Base-by-base conservation (phyloP, 495 filamentous ascomycete species). In the Paragyromitra xinjiangensis region DNA sequence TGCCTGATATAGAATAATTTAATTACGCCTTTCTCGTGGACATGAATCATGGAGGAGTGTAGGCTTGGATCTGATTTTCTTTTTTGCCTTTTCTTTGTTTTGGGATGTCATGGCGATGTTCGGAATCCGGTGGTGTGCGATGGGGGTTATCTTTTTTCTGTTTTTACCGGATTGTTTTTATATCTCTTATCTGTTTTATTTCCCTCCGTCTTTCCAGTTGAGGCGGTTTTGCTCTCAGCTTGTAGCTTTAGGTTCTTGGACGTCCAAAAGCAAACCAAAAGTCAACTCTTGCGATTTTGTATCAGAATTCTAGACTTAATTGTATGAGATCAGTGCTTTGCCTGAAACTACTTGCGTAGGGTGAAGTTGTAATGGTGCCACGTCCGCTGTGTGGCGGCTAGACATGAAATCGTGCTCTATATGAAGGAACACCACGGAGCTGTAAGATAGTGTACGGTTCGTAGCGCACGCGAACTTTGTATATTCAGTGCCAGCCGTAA, bases 221-320 rank as follows among this genome's bases (percentile, higher is more conserved):
- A 73, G 69, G 51, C 74, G 42, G 50, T 51, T 76, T 51, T 58
- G 61, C 51, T 64, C 66, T 77, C 74, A 73, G 74, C 74, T 77
- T 76, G 73, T 71, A 71, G 73, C 73, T 76, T 76, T 67, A 77
- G 74, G 74, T 77, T 66, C 74, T 64, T 59, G 34, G 44, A 72
- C 61, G 50, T 51, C 55, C 51, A 77, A 77, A 77, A 77, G 74
- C 73, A 77, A 75, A 62, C 56, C 42, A 71, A 71, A 69, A 71
- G 68, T 63, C 9, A 71, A 34, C 56, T 50, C n/a, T 62, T 19
- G 16, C 67, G 40, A 48, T 50, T 51, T 61, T 22, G 24, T 51
- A 61, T 34, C 53, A 59, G 40, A 45, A 42, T 42, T 56, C 6
- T 7, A 40, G 29, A 12, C 34, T 19, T 39, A 14, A 11, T 68